phyloP scores from a whole-genome alignment of 1,284 basidiomycete genomes.

The Anthracocystis panici-leucophaei region DNA sequence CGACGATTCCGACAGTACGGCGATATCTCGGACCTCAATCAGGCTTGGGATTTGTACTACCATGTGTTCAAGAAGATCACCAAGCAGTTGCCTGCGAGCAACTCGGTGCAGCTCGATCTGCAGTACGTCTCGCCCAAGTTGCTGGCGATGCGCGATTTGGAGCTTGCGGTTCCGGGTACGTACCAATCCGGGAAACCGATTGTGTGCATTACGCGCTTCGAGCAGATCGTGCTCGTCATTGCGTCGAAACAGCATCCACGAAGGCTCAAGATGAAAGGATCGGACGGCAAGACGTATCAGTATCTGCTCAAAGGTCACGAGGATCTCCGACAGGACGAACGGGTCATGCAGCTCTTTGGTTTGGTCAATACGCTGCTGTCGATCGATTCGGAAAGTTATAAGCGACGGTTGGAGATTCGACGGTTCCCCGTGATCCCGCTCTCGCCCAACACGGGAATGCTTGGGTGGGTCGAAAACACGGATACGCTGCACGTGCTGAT shows the following conservation, averaged over 20 bases:
- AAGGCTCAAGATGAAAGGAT: constrained; percentile 86
- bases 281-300: constrained; percentile 92
- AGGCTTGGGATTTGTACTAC: constrained; percentile 99
- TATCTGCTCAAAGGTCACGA: constrained; percentile 98
- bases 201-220: constrained; percentile 81
- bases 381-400: constrained; percentile 94
- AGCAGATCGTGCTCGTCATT: constrained; percentile 77
- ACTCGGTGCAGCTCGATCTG: constrained; percentile 82
- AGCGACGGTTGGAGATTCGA: constrained; percentile 93
- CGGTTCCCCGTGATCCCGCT: constrained; percentile 93
- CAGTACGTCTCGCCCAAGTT: constrained; percentile 97
- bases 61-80: constrained; percentile 94
- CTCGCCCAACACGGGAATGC: constrained; percentile 92
- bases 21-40: constrained; percentile 88
- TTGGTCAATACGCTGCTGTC: constrained; percentile 94
- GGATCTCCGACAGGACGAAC: constrained; percentile 97
- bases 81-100: constrained; percentile 90
- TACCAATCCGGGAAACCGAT: constrained; percentile 91
- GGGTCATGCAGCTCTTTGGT: constrained; percentile 99
- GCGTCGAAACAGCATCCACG: constrained; percentile 98
- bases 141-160: constrained; percentile 87
- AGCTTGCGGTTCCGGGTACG: constrained; percentile 95
- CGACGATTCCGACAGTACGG: constrained; percentile 86
- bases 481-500: constrained; percentile 99
- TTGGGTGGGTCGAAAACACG: constrained; percentile 96